Percentiles rank a stretch among this genome's conserved stretches.
Conservation (phyloP, 2,329 filamentous ascomycete genomes). For the Monilinia laxa region DNA sequence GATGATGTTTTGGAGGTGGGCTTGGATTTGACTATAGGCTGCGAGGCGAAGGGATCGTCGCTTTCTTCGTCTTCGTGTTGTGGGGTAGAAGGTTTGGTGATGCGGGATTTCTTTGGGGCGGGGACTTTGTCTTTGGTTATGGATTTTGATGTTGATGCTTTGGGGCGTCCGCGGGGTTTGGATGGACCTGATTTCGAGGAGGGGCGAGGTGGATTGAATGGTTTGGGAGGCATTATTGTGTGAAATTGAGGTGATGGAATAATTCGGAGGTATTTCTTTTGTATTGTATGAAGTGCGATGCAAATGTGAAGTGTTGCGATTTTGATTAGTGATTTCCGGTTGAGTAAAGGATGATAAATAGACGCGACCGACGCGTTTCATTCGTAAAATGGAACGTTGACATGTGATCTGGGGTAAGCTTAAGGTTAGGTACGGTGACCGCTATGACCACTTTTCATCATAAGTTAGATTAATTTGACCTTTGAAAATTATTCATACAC, state of each 20-base stretch:
- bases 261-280: not conserved
- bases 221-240: constrained; percentile 37
- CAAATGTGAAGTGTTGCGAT: not conserved
- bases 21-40: not conserved
- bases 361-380: constrained; percentile 20
- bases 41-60: constrained; percentile 11
- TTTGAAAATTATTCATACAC: not conserved
- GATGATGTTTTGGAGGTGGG: constrained; percentile 2
- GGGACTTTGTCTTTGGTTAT: constrained; percentile 5
- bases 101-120: not conserved
- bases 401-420: constrained; percentile 11
- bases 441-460: not conserved
- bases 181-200: constrained; percentile 23
- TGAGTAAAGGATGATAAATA: not conserved
- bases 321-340: not conserved
- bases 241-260: not conserved
- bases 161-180: constrained; percentile 21
- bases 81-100: not conserved
- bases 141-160: constrained; percentile 22
- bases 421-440: constrained; percentile 2
- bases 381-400: constrained; percentile 1
- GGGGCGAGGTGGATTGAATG: constrained; percentile 38
- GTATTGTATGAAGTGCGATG: not conserved
- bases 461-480: no score
- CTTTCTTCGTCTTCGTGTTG: constrained; percentile 8